Conservation (phyloP, 1,284 basidiomycete genomes). For the Papiliotrema laurentii region DNA sequence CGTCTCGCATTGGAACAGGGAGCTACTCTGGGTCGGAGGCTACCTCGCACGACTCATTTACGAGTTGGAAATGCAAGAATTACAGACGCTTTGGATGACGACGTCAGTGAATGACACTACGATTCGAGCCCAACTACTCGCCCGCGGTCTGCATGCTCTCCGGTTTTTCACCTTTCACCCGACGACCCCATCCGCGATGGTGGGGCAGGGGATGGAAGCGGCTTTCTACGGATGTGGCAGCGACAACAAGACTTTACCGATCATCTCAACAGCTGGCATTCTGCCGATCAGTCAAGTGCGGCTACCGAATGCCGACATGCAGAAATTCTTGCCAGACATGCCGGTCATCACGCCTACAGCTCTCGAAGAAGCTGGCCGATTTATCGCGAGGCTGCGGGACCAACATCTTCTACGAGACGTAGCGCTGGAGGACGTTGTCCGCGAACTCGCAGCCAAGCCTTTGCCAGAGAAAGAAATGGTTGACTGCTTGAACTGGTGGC, state of each 20-base stretch:
- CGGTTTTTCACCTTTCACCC: slow-evolving; percentile 82
- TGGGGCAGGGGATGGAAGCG: slow-evolving; percentile 71
- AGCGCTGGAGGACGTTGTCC: slow-evolving; percentile 77
- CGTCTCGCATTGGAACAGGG: slow-evolving; percentile 73
- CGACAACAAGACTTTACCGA: slow-evolving; percentile 55
- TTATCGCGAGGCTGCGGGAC: slow-evolving; percentile 63
- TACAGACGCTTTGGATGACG: slow-evolving; percentile 45
- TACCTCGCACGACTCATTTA: slow-evolving; percentile 73
- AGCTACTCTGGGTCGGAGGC: slow-evolving; percentile 78
- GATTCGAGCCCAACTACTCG: slow-evolving; percentile 57
- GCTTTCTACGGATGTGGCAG: slow-evolving; percentile 71
- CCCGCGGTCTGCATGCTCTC: slow-evolving; percentile 72
- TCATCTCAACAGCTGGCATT: slow-evolving; percentile 78
- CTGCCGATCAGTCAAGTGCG: slow-evolving; percentile 67
- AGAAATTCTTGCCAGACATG: slow-evolving; percentile 72
- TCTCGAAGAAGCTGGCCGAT: slow-evolving; percentile 59
- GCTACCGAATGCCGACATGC: slow-evolving; percentile 68
- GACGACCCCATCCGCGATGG: slow-evolving; percentile 80
- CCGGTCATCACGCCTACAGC: slow-evolving; percentile 69
- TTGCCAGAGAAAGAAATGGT: slow-evolving; percentile 70
- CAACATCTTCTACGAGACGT: slow-evolving; percentile 75
- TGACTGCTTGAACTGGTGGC: slow-evolving; percentile 88
- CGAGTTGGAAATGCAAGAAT: slow-evolving; percentile 66
- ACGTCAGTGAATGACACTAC: slow-evolving; percentile 49
- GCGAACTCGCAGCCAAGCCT: slow-evolving; percentile 69